Evolutionary conservation across 176 grass and related monocot genomes (phyloP).

Genomic region (Eleusine coracana): DNA sequence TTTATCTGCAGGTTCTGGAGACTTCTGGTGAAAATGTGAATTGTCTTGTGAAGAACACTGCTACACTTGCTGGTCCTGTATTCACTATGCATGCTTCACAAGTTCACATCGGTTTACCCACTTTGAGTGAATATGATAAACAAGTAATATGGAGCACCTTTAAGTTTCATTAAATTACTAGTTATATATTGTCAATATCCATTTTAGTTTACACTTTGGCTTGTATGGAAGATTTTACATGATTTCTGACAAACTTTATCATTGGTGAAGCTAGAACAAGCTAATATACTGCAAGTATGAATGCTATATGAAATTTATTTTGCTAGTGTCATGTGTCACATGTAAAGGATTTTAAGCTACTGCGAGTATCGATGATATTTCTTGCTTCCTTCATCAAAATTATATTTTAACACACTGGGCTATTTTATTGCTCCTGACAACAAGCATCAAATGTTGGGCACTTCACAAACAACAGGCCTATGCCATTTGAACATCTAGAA

Average conservation of each 20-base stretch:
- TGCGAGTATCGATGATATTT: not conserved
- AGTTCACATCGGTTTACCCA: conserved; percentile 83
- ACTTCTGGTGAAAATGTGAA: conserved; percentile 65
- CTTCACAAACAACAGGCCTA: no score
- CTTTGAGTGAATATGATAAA: conserved; percentile 85
- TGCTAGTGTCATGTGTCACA: not conserved
- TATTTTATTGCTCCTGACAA: no score
- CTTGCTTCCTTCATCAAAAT: not conserved
- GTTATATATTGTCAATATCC: conserved; percentile 4
- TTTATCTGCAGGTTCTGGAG: conserved; percentile 66
- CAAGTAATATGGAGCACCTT: conserved; percentile 56
- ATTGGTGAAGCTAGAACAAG: not conserved
- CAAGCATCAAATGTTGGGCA: no score
- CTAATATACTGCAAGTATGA: conserved; percentile 20
- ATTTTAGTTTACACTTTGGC: not conserved
- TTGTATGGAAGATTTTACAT: not conserved
- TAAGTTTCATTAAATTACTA: conserved; percentile 13
- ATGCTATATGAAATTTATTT: not conserved
- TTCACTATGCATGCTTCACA: conserved; percentile 84
- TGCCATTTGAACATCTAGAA: no score
- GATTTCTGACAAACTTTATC: not conserved
- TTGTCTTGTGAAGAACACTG: conserved; percentile 84
- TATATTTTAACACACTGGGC: no score
- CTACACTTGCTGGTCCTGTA: conserved; percentile 74
- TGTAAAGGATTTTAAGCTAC: not conserved